Percentiles rank a stretch among this genome's conserved stretches.
Conservation (phyloP, 441 rosid species). For the Raphanus hybrid region DNA sequence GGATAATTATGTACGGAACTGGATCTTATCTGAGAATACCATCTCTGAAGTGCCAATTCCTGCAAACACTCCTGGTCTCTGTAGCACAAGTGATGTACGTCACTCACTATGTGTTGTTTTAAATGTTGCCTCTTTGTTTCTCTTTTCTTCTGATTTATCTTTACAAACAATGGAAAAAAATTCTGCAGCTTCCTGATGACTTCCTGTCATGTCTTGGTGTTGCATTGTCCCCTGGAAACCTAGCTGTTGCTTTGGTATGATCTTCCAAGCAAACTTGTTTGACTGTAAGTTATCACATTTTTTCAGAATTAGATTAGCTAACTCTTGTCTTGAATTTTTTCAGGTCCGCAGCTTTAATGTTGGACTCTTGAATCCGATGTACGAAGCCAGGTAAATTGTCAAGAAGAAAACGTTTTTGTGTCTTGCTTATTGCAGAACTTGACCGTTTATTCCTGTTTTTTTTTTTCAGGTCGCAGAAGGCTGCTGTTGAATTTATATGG, state of each 20-base stretch:
- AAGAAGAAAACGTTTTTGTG: conserved; percentile 2
- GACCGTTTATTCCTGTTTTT: conserved; percentile 28
- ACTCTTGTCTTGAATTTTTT: conserved; percentile 28
- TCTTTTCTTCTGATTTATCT: conserved; percentile 17
- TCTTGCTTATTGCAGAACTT: conserved; percentile 17
- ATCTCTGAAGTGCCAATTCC: conserved; percentile 76
- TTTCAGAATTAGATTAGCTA: conserved; percentile 13
- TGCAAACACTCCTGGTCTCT: conserved; percentile 61
- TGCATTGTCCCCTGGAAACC: conserved; percentile 84
- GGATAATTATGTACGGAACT: conserved; percentile 86
- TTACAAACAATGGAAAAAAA: conserved; percentile 20
- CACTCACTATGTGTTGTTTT: conserved; percentile 20
- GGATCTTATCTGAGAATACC: conserved; percentile 64
- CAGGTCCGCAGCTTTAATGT: conserved; percentile 85
- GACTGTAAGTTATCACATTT: conserved; percentile 20
- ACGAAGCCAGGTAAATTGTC: conserved; percentile 70
- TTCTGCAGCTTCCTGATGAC: conserved; percentile 76
- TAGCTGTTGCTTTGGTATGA: conserved; percentile 83
- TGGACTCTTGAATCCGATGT: conserved; percentile 81
- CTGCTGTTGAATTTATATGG: conserved; percentile 89
- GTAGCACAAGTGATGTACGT: conserved; percentile 72
- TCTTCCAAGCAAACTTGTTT: conserved; percentile 18
- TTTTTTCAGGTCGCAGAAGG: conserved; percentile 71
- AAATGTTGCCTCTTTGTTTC: conserved; percentile 26
- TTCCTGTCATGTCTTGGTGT: conserved; percentile 84